A percentile compares a stretch with the other conserved stretches of the same genome.
phyloP scores from a whole-genome alignment of 768 basidiomycete species.

The Boletus subcaerulescens region DNA sequence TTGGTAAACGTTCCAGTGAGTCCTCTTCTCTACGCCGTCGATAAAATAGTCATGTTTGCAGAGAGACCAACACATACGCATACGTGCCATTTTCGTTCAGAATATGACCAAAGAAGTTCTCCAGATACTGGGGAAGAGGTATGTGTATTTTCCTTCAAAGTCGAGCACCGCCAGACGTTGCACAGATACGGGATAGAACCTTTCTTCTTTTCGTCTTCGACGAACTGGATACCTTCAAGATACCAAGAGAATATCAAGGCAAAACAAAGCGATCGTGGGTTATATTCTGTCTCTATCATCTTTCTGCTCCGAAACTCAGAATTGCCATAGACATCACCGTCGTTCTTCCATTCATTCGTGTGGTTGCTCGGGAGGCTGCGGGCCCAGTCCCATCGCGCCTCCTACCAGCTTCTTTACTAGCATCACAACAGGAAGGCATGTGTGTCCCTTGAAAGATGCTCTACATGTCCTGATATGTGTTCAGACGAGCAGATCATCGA shows the following conservation, averaged over 20 bases:
- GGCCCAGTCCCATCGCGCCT: not conserved
- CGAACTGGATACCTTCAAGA: slow-evolving; percentile 67
- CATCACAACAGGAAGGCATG: slow-evolving; percentile 8
- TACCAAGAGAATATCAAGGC: slow-evolving; percentile 49
- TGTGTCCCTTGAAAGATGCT: not conserved
- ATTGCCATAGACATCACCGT: slow-evolving; percentile 49
- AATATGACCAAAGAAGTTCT: slow-evolving; percentile 48
- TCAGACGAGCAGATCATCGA: slow-evolving; percentile 40
- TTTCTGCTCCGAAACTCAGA: not conserved
- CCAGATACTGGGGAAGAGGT: slow-evolving; percentile 58
- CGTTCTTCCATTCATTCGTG: slow-evolving; percentile 50
- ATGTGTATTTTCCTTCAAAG: slow-evolving; percentile 2
- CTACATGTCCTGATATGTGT: not conserved
- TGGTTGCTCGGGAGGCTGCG: slow-evolving; percentile 19
- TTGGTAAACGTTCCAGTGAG: slow-evolving; percentile 34
- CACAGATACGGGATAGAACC: slow-evolving; percentile 54
- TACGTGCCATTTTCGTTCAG: slow-evolving; percentile 50
- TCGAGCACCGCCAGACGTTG: not conserved
- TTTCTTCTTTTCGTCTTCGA: slow-evolving; percentile 61
- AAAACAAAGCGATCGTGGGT: slow-evolving; percentile 51
- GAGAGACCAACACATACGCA: slow-evolving; percentile 37
- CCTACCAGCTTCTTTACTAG: not conserved
- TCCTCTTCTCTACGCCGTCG: not conserved
- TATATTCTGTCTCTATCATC: slow-evolving; percentile 27
- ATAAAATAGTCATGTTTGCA: slow-evolving; percentile 1